Conservation (phyloP, 2,329 filamentous ascomycete species). For the Claviceps arundinis region DNA sequence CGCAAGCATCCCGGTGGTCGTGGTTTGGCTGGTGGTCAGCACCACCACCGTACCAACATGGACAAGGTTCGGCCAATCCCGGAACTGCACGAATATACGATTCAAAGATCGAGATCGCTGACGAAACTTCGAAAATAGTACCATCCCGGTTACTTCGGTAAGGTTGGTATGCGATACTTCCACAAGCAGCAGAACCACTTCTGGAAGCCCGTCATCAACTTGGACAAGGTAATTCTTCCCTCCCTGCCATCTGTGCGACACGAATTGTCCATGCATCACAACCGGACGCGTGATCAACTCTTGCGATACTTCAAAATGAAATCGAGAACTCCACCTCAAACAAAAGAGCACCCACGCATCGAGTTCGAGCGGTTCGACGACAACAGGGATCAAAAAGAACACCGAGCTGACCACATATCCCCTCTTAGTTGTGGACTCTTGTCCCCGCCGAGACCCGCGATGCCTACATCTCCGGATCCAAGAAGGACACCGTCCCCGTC, state of each 20-base stretch:
- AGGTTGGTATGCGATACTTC: slow-evolving; percentile 93
- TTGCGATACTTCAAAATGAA: neutral
- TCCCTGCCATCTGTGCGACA: neutral
- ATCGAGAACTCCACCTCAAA: too few species aligned
- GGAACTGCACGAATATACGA: neutral
- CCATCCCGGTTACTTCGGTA: slow-evolving; percentile 99
- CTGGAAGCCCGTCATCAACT: slow-evolving; percentile 98
- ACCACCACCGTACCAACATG: slow-evolving; percentile 55
- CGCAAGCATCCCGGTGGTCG: slow-evolving; percentile 77
- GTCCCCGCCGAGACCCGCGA: slow-evolving; percentile 88
- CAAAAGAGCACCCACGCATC: neutral
- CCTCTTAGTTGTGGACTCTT: slow-evolving; percentile 75
- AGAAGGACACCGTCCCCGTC: slow-evolving; percentile 88
- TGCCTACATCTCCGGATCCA: slow-evolving; percentile 67
- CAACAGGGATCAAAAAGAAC: neutral
- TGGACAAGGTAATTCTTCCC: slow-evolving; percentile 67
- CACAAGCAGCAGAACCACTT: slow-evolving; percentile 91
- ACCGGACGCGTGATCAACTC: neutral
- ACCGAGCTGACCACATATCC: slow-evolving; percentile 14
- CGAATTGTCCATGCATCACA: neutral
- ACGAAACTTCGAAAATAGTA: slow-evolving; percentile 41
- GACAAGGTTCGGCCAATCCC: slow-evolving; percentile 59
- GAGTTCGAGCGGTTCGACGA: neutral
- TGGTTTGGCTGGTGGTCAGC: slow-evolving; percentile 95
- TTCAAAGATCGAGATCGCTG: slow-evolving; percentile 10